phyloP scores from a whole-genome alignment of 2,329 filamentous ascomycete species.

The Clarireedia homoeocarpa region DNA sequence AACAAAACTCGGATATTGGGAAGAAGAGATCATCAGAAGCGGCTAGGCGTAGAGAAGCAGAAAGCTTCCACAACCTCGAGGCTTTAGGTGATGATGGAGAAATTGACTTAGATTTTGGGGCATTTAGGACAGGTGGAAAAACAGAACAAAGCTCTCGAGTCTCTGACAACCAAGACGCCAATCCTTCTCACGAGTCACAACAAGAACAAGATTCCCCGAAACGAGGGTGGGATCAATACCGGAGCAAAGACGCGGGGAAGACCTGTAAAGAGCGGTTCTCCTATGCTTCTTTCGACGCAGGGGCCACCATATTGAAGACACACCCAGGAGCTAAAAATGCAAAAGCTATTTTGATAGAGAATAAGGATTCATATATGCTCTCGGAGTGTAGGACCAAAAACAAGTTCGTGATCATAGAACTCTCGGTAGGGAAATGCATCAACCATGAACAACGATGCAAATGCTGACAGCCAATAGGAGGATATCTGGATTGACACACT shows the following conservation, averaged over 20 bases:
- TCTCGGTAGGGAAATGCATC: slow-evolving; percentile 55
- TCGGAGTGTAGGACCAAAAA: slow-evolving; percentile 80
- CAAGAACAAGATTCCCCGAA: slow-evolving; percentile 21
- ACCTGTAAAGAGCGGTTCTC: slow-evolving; percentile 98
- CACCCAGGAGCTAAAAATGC: slow-evolving; percentile 80
- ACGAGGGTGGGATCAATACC: slow-evolving; percentile 33
- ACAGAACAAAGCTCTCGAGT: slow-evolving; percentile 12
- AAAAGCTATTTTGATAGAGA: slow-evolving; percentile 84
- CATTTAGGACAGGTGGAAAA: slow-evolving; percentile 41
- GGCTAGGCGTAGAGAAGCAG: slow-evolving; percentile 43
- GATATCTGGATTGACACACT: slow-evolving; percentile 83
- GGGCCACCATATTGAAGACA: slow-evolving; percentile 86
- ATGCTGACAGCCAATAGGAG: slow-evolving; percentile 24
- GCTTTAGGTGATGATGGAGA: slow-evolving; percentile 81
- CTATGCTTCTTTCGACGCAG: slow-evolving; percentile 94
- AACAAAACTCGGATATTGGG: slow-evolving; percentile 62
- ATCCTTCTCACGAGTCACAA: slow-evolving; percentile 20
- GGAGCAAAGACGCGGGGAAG: slow-evolving; percentile 89
- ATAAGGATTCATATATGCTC: slow-evolving; percentile 98
- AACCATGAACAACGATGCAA: slow-evolving; percentile 23
- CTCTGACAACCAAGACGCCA: slow-evolving; percentile 15
- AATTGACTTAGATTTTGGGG: slow-evolving; percentile 66
- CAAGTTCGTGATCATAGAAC: slow-evolving; percentile 90
- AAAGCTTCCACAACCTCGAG: slow-evolving; percentile 61
- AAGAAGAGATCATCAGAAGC: slow-evolving; percentile 40